These are phyloP conservation scores for Rubia balearica DNA, from an alignment of 305 asterid genomes.

Conservation along the genomic window DNA sequence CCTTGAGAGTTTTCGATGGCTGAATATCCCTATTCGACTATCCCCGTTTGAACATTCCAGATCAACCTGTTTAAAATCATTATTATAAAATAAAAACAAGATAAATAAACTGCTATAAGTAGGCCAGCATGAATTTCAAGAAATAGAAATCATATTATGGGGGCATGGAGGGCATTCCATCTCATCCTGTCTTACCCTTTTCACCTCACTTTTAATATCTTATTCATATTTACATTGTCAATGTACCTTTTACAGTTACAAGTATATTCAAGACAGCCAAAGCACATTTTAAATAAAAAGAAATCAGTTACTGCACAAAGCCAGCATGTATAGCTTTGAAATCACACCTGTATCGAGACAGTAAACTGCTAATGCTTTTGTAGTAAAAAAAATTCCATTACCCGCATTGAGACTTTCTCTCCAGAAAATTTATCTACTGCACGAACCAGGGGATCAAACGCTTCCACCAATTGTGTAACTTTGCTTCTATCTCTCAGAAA, in stretches of 20 bases:
- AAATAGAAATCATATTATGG: conserved; percentile 5
- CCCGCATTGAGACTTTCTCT: conserved; percentile 86
- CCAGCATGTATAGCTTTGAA: background rate
- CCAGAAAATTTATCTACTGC: conserved; percentile 53
- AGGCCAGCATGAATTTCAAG: background rate
- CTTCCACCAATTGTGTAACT: conserved; percentile 55
- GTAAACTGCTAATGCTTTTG: background rate
- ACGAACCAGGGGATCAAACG: conserved; percentile 71
- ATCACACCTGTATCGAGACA: background rate
- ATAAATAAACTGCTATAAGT: background rate
- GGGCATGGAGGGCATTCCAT: background rate
- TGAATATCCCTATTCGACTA: conserved; percentile 66
- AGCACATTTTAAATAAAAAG: background rate
- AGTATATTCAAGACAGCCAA: background rate
- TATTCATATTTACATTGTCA: background rate
- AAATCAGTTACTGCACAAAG: background rate
- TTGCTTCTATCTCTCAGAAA: conserved; percentile 68
- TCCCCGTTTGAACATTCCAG: conserved; percentile 61
- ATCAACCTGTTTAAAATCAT: conserved; percentile 51
- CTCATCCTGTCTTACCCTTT: background rate
- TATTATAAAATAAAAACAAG: background rate
- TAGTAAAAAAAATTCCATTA: conserved; percentile 18
- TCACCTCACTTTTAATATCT: background rate
- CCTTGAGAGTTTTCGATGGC: conserved; percentile 68
- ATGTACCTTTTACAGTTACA: background rate